A percentile compares a stretch with the other conserved stretches of the same genome.
Evolutionary conservation across 179 eudicot species (phyloP).

Genomic region (Spergularia azorica): DNA sequence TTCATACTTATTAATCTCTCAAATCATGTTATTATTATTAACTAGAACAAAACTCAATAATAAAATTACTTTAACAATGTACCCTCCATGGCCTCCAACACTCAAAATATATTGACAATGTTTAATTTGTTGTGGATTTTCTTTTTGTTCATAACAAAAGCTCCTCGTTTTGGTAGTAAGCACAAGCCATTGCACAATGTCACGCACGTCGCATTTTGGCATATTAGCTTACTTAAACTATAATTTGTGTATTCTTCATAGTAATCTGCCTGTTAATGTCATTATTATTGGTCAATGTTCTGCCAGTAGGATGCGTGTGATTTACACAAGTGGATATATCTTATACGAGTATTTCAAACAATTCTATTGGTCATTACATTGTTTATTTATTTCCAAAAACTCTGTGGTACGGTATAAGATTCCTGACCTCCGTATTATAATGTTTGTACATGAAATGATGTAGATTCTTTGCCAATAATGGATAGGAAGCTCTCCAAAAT

Average conservation of each 20-base stretch:
- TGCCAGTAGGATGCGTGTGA: constrained; percentile 2
- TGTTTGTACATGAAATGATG: background rate
- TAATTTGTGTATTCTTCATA: background rate
- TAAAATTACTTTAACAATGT: no score
- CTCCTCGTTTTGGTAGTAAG: background rate
- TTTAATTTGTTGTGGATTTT: background rate
- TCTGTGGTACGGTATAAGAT: background rate
- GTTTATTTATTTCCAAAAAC: background rate
- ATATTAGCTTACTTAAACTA: background rate
- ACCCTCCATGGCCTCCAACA: no score
- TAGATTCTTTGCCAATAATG: background rate
- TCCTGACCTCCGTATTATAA: background rate
- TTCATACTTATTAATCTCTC: no score
- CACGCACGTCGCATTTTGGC: no score
- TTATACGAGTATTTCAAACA: background rate
- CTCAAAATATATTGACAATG: no score
- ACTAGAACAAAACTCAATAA: no score
- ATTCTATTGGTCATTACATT: background rate
- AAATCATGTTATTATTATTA: no score
- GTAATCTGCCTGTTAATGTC: background rate
- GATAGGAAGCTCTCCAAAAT: background rate
- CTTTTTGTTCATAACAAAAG: background rate
- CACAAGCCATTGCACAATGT: no score
- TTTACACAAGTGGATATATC: background rate
- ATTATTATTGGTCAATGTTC: background rate